Evolutionary conservation across 345 rosid genomes (phyloP).

Genomic region (Moricandia moricandioides): DNA sequence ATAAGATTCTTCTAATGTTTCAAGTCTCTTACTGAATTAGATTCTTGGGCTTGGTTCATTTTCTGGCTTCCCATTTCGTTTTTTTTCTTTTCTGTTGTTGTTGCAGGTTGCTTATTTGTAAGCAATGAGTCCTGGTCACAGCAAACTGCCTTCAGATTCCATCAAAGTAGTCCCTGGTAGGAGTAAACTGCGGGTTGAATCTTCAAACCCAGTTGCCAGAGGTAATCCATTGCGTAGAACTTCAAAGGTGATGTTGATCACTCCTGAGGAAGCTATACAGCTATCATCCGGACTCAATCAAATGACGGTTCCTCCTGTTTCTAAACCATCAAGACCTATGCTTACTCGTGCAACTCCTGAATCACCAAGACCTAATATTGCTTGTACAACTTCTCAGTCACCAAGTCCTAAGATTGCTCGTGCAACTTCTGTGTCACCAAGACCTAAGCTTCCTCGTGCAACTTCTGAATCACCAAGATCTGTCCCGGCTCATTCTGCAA

Average conservation of each 20-base stretch:
- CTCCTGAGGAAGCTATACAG: slow-evolving; percentile 23
- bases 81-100: neutral
- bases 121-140: slow-evolving; percentile 25
- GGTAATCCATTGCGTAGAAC: slow-evolving; percentile 2
- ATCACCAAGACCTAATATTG: neutral
- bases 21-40: neutral
- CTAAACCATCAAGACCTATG: neutral
- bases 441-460: neutral
- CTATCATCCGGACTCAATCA: slow-evolving; percentile 9
- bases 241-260: slow-evolving; percentile 26
- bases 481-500: neutral
- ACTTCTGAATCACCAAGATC: slow-evolving; percentile 1
- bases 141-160: slow-evolving; percentile 14
- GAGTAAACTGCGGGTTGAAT: slow-evolving; percentile 30
- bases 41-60: slow-evolving; percentile 6
- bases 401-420: neutral
- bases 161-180: slow-evolving; percentile 35
- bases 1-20: neutral
- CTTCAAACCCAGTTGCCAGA: slow-evolving; percentile 31
- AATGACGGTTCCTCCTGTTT: slow-evolving; percentile 3
- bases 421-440: slow-evolving; percentile 9
- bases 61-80: neutral
- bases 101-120: slow-evolving; percentile 7
- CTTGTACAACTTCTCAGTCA: neutral
- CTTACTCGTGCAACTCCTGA: neutral